These are phyloP conservation scores for Klebsormidium nitens DNA, from an alignment of 139 green algal genomes.

Conservation along the genomic window DNA sequence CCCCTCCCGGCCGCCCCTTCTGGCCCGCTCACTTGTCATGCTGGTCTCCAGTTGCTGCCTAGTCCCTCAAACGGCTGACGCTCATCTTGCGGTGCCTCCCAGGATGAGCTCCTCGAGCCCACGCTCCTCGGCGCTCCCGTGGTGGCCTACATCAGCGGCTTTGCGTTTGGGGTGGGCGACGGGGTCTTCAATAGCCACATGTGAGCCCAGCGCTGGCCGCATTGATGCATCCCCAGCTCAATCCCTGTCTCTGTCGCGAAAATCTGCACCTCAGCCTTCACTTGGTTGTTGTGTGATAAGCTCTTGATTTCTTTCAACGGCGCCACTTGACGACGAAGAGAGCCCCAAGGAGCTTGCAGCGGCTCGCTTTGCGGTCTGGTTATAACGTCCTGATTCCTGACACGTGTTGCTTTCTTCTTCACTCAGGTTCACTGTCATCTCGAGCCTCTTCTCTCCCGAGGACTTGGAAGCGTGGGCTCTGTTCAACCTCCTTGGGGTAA, in stretches of 20 bases:
- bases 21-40: no score
- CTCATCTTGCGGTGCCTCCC: no score
- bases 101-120: no score
- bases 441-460: not conserved
- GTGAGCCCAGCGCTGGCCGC: not conserved
- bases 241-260: not conserved
- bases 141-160: not conserved
- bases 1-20: no score
- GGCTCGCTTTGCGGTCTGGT: not conserved
- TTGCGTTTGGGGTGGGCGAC: not conserved
- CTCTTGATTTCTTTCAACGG: not conserved
- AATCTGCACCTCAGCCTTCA: not conserved
- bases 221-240: not conserved
- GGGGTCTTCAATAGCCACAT: slow-evolving; percentile 11
- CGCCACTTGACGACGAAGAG: not conserved
- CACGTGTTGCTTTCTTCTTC: not conserved
- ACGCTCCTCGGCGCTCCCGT: not conserved
- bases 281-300: not conserved
- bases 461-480: slow-evolving; percentile 7
- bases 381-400: not conserved
- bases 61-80: no score
- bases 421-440: not conserved
- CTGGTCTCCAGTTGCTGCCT: no score
- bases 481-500: slow-evolving; percentile 7
- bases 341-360: not conserved